Percentiles rank a stretch among this genome's conserved stretches.
These are phyloP conservation scores for Pisolithus thermaeus DNA, from an alignment of 1,284 basidiomycete genomes.

Conservation along the genomic window DNA sequence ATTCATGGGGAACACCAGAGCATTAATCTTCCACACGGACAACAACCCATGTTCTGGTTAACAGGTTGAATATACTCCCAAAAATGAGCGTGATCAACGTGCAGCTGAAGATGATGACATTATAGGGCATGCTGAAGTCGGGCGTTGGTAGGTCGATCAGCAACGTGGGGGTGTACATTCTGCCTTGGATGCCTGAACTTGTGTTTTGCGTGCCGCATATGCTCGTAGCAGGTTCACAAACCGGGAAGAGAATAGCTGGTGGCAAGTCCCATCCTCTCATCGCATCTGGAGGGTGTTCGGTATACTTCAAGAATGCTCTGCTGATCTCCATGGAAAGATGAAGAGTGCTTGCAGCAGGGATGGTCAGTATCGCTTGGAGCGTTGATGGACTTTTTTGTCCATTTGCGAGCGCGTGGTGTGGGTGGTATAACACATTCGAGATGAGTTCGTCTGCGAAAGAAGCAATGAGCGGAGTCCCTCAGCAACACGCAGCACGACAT, in stretches of 20 bases:
- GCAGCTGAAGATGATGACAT: slow-evolving; percentile 94
- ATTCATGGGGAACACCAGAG: not conserved
- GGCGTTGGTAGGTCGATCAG: slow-evolving; percentile 92
- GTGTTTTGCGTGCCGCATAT: slow-evolving; percentile 4
- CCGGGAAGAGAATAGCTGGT: slow-evolving; percentile 66
- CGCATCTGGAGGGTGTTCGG: slow-evolving; percentile 94
- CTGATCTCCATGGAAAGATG: slow-evolving; percentile 70
- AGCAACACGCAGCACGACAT: slow-evolving; percentile 19
- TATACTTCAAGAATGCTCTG: slow-evolving; percentile 88
- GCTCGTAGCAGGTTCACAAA: slow-evolving; percentile 5
- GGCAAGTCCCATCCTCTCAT: slow-evolving; percentile 93
- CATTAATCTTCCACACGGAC: slow-evolving; percentile 30
- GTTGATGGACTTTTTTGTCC: slow-evolving; percentile 21
- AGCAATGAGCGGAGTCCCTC: slow-evolving; percentile 2
- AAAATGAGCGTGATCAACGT: slow-evolving; percentile 92
- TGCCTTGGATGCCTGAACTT: slow-evolving; percentile 18
- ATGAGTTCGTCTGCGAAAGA: slow-evolving; percentile 27
- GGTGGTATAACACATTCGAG: slow-evolving; percentile 61
- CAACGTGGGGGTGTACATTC: slow-evolving; percentile 77
- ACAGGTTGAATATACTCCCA: slow-evolving; percentile 83
- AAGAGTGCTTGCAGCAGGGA: slow-evolving; percentile 66
- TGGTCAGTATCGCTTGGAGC: slow-evolving; percentile 63
- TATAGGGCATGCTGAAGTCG: slow-evolving; percentile 99
- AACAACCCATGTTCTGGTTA: slow-evolving; percentile 78
- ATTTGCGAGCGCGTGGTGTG: slow-evolving; percentile 55